A percentile compares a stretch with the other conserved stretches of the same genome.
These are phyloP conservation scores for Aspergillus uvarum DNA, from an alignment of 2,329 filamentous ascomycete species.

Conservation along the genomic window DNA sequence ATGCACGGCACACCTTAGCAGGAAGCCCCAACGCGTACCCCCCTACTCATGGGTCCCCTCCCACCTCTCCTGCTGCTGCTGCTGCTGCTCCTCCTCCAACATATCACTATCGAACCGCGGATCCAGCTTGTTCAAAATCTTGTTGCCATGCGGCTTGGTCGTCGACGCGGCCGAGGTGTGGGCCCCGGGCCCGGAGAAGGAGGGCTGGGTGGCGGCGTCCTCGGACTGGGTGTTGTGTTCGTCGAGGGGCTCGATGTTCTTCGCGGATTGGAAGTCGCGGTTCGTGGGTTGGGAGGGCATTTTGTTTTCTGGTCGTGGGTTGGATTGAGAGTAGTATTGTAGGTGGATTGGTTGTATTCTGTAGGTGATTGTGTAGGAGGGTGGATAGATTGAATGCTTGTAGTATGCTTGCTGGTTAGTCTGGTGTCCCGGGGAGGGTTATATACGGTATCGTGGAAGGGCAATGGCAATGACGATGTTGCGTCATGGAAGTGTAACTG, in stretches of 20 bases:
- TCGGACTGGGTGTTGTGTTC: neutral
- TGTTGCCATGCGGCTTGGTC: constrained; percentile 8
- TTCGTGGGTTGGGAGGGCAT: neutral
- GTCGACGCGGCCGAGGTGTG: constrained; percentile 1
- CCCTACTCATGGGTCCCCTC: neutral
- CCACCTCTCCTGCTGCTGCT: neutral
- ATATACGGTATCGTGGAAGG: too few relatives aligned
- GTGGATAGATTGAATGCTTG: too few relatives aligned
- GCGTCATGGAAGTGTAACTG: neutral
- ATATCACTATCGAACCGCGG: constrained; percentile 9
- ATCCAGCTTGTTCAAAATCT: constrained; percentile 7
- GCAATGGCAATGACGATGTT: neutral
- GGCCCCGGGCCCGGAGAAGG: constrained; percentile 1
- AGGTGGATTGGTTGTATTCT: neutral
- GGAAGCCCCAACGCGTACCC: neutral
- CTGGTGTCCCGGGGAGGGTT: too few relatives aligned
- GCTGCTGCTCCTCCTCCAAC: neutral
- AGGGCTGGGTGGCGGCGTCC: neutral
- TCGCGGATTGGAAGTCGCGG: neutral
- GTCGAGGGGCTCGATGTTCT: constrained; percentile 1
- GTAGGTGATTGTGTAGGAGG: neutral
- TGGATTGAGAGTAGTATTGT: neutral
- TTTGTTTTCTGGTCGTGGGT: neutral
- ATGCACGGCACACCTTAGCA: too few relatives aligned
- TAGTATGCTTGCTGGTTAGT: too few relatives aligned